Conservation (phyloP, 768 basidiomycete genomes). For the Solioccasus polychromus region DNA sequence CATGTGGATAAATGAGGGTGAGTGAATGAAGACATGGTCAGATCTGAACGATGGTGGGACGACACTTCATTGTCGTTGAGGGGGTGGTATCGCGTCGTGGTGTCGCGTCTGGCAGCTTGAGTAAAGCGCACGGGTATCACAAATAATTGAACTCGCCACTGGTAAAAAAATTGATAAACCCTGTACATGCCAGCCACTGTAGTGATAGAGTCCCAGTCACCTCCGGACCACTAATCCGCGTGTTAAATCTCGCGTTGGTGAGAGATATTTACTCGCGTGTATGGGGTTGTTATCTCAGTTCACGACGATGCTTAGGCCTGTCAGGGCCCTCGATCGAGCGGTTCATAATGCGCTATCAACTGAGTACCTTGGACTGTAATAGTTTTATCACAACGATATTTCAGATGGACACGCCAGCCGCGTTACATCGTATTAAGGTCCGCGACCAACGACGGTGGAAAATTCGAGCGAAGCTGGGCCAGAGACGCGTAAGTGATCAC, state of each 20-base stretch:
- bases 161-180: too few species aligned
- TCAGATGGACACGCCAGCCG: constrained; percentile 94
- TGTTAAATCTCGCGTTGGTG: constrained; percentile 13
- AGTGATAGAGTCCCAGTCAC: too few species aligned
- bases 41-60: too few species aligned
- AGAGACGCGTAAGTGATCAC: constrained; percentile 96
- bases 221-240: too few species aligned
- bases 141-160: too few species aligned
- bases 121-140: too few species aligned
- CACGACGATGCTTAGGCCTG: constrained; percentile 96
- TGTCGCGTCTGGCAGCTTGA: too few species aligned
- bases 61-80: too few species aligned
- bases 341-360: constrained; percentile 88
- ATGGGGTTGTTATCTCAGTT: constrained; percentile 93
- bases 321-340: constrained; percentile 80
- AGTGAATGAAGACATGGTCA: too few species aligned
- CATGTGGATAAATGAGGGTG: too few species aligned
- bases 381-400: background rate
- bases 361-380: constrained; percentile 32
- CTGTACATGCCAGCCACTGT: too few species aligned
- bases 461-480: constrained; percentile 91
- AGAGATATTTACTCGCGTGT: constrained; percentile 96
- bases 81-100: too few species aligned
- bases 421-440: constrained; percentile 83
- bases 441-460: constrained; percentile 94